Base-by-base conservation (phyloP, 2,329 filamentous ascomycete genomes). In the Botrytis aclada region DNA sequence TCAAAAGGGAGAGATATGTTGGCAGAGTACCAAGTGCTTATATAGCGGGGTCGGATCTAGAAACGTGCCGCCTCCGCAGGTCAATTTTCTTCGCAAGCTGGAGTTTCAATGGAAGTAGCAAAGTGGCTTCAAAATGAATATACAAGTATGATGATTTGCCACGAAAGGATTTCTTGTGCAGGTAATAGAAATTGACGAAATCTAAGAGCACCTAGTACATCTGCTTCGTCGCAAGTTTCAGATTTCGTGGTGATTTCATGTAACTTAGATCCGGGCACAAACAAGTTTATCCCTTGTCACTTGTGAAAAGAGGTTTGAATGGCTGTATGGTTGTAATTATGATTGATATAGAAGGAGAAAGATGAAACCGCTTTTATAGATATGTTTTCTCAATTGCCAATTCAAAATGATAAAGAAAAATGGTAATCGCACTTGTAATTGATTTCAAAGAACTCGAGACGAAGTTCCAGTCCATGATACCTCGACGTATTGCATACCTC, bases 161-260 rank as follows among this genome's bases (percentile, higher is more conserved):
- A 20, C 8, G 18, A 39, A 47, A 43, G 25, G 16, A 34, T 9
- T 51, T 56, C 22, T n/a, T 51, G 10, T n/a, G 43, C 22, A 32
- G 39, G 22, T 3, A 37, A 18, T 39, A 39, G 60, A 71, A 14
- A 39, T 29, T 6, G 18, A 45, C n/a, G 18, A n/a, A 20, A 39
- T 29, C n/a, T n/a, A 51, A 47, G 29, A 39, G 51, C 29, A 41
- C 63, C n/a, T 56, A 25, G 34, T 22, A 29, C 41, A 63, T n/a
- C 51, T 61, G 45, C 60, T 65, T 65, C 69, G 45, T 56, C 34
- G 34, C 60, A 54, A 64, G 60, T 71, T 71, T 71, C 69, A 65
- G 65, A 71, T 65, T 34, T n/a, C 10, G 41, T 54, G 32, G 43
- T 43, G n/a, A 29, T 8, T 63, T 22, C 45, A 39, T 29, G 67